phyloP scores from a whole-genome alignment of 2,329 filamentous ascomycete genomes.

The Lecanosticta acicola region DNA sequence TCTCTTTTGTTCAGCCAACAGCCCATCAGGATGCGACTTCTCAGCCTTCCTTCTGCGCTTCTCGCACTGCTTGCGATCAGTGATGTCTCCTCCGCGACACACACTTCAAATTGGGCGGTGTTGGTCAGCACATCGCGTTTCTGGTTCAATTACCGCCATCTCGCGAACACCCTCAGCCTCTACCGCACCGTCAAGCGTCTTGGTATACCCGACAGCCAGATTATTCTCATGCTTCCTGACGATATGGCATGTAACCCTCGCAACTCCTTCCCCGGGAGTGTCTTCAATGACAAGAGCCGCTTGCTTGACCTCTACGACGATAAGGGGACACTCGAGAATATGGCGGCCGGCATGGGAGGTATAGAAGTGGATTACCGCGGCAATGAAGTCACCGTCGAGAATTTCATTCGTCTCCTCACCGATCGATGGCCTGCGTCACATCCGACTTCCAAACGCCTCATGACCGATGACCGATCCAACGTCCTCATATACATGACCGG shows the following conservation, averaged over 20 bases:
- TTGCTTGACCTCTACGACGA: slow-evolving; percentile 95
- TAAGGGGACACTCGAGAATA: slow-evolving; percentile 26
- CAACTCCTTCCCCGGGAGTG: slow-evolving; percentile 94
- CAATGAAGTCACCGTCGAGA: slow-evolving; percentile 98
- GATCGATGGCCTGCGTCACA: slow-evolving; percentile 93
- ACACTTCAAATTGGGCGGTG: slow-evolving; percentile 98
- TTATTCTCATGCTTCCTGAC: slow-evolving; percentile 99
- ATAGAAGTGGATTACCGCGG: slow-evolving; percentile 98
- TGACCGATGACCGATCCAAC: slow-evolving; percentile 93
- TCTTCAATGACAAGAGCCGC: slow-evolving; percentile 96
- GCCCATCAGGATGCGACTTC: slow-evolving; percentile 20
- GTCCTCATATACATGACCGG: slow-evolving; percentile 99
- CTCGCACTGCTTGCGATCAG: slow-evolving; percentile 22
- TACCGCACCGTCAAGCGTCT: slow-evolving; percentile 97
- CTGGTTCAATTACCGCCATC: slow-evolving; percentile 99
- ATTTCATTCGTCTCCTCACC: slow-evolving; percentile 91
- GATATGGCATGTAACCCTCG: slow-evolving; percentile 99
- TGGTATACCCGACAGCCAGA: slow-evolving; percentile 95
- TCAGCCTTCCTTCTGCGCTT: slow-evolving; percentile 24
- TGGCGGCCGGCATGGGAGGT: slow-evolving; percentile 30
- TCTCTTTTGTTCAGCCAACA: no score
- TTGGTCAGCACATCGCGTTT: slow-evolving; percentile 97
- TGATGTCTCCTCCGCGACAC: slow-evolving; percentile 55
- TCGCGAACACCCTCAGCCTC: slow-evolving; percentile 93
- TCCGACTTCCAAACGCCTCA: slow-evolving; percentile 83